Evolutionary conservation across 768 basidiomycete genomes (phyloP).

Genomic region (Austroboletus festivus): DNA sequence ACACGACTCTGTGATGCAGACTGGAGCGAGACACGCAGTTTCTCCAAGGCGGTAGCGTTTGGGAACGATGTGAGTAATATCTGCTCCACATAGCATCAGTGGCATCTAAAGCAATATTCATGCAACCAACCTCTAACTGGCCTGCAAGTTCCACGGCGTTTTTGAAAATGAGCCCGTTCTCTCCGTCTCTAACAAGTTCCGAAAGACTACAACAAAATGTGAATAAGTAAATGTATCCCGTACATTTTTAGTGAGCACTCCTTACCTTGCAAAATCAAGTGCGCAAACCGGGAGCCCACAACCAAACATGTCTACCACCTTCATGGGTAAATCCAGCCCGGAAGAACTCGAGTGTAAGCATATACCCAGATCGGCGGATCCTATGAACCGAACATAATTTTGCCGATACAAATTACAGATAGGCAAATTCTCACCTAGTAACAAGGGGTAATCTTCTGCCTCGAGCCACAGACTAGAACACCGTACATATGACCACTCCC

Average conservation of each 20-base stretch:
- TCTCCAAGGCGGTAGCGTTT: constrained; percentile 43
- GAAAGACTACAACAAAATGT: constrained; percentile 50
- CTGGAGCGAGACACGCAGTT: constrained; percentile 51
- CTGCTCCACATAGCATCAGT: constrained; percentile 34
- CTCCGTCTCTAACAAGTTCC: constrained; percentile 82
- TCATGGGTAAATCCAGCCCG: constrained; percentile 94
- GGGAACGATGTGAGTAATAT: constrained; percentile 61
- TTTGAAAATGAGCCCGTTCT: constrained; percentile 81
- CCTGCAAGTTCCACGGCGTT: constrained; percentile 62
- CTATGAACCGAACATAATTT: constrained; percentile 36
- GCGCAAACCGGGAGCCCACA: constrained; percentile 94
- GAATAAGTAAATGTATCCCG: constrained; percentile 3
- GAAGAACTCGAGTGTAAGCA: constrained; percentile 90
- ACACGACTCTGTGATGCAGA: constrained; percentile 27
- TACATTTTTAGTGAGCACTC: not conserved
- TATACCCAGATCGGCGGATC: constrained; percentile 89
- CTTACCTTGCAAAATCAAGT: constrained; percentile 81
- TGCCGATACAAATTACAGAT: not conserved
- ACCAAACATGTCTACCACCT: constrained; percentile 99
- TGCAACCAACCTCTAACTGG: constrained; percentile 53
- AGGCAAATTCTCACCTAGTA: constrained; percentile 58
- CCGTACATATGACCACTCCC: constrained; percentile 69
- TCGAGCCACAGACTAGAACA: constrained; percentile 87
- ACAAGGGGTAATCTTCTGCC: constrained; percentile 81
- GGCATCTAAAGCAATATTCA: not conserved